Evolutionary conservation across 2,329 filamentous ascomycete genomes (phyloP).

Genomic region (Fusarium praegraminearum): DNA sequence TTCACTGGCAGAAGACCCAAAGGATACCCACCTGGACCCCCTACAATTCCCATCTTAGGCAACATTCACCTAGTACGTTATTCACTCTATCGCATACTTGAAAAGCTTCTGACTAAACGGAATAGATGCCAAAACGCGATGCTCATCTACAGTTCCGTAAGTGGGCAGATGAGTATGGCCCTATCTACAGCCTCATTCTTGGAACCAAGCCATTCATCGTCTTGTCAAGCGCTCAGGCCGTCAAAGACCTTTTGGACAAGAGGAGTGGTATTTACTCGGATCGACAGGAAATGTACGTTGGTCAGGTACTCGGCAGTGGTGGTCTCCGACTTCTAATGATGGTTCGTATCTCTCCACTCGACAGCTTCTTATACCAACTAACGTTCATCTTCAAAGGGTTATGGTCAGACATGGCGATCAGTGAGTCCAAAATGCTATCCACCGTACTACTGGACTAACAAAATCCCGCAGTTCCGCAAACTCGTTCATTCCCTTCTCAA

Average conservation of each 20-base stretch:
- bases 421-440: background rate
- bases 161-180: constrained; percentile 13
- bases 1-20: constrained; percentile 7
- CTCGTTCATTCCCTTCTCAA: constrained; percentile 10
- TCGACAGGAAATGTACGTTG: constrained; percentile 15
- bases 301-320: background rate
- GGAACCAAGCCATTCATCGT: constrained; percentile 12
- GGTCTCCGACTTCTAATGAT: constrained; percentile 4
- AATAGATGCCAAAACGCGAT: constrained; percentile 10
- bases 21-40: constrained; percentile 8
- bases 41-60: background rate
- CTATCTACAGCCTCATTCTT: constrained; percentile 6
- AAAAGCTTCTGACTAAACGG: background rate
- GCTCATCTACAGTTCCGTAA: constrained; percentile 6
- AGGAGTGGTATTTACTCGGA: constrained; percentile 7
- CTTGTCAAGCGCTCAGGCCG: constrained; percentile 5
- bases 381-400: background rate
- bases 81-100: fast-evolving
- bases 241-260: constrained; percentile 8
- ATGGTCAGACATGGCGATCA: constrained; percentile 8
- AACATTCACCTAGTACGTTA: constrained; percentile 2
- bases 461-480: background rate
- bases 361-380: background rate
- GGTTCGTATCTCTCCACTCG: background rate
- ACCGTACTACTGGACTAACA: background rate